phyloP scores from a whole-genome alignment of 2,329 filamentous ascomycete species.

The Scolecobasidium constrictum region DNA sequence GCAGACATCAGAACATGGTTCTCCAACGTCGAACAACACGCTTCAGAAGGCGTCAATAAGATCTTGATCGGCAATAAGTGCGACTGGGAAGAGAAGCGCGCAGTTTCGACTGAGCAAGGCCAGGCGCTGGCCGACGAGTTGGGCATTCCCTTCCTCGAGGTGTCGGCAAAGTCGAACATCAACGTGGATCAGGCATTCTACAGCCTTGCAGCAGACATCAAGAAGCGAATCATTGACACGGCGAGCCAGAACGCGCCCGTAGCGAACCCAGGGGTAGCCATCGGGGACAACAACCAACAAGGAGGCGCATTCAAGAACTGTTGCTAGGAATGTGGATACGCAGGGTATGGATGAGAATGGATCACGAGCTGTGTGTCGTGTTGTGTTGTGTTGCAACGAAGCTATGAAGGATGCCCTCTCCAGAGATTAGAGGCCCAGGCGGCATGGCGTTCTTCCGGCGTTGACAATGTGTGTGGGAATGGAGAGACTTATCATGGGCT shows the following conservation, averaged over 20 bases:
- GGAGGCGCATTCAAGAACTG: slow-evolving; percentile 9
- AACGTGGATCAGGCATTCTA: slow-evolving; percentile 99
- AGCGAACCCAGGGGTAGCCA: slow-evolving; percentile 2
- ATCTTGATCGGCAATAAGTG: slow-evolving; percentile 99
- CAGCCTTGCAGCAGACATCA: slow-evolving; percentile 89
- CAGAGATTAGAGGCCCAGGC: no score
- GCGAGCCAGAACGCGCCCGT: slow-evolving; percentile 3
- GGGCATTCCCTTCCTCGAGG: slow-evolving; percentile 95
- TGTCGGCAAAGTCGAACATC: slow-evolving; percentile 98
- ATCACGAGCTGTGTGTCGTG: no score
- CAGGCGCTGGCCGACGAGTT: slow-evolving; percentile 91
- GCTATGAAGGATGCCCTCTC: no score
- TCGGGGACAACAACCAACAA: slow-evolving; percentile 1
- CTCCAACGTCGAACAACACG: slow-evolving; percentile 96
- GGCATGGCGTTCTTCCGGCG: no score
- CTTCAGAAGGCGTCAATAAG: slow-evolving; percentile 98
- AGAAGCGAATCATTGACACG: slow-evolving; percentile 94
- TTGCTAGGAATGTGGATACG: no score
- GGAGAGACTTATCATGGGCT: no score
- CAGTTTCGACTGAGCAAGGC: slow-evolving; percentile 83
- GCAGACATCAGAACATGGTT: slow-evolving; percentile 99
- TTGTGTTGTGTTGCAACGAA: no score
- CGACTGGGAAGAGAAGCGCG: slow-evolving; percentile 99
- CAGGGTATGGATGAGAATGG: no score
- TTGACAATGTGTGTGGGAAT: no score